Evolutionary conservation across 371 early-diverging fungal species (phyloP).

Genomic region (Thermomucor indicae-seudaticae): DNA sequence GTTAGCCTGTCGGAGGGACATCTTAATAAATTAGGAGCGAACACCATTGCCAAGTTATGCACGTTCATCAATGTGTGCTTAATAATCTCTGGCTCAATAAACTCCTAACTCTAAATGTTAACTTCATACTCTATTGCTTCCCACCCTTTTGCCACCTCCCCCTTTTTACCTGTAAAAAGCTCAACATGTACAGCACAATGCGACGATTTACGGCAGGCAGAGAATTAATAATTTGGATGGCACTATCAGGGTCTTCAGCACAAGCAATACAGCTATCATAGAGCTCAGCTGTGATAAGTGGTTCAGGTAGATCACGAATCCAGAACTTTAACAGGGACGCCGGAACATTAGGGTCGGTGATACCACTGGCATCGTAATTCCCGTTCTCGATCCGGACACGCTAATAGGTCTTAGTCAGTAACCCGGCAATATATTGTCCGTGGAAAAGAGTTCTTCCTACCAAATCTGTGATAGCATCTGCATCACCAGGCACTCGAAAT

Average conservation of each 20-base stretch:
- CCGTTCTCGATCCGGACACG: constrained; percentile 84
- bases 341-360: constrained; percentile 88
- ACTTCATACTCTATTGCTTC: constrained; percentile 55
- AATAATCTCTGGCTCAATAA: constrained; percentile 65
- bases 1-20: constrained; percentile 78
- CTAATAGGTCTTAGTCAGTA: constrained; percentile 15
- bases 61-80: constrained; percentile 84
- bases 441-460: constrained; percentile 32
- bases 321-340: constrained; percentile 90
- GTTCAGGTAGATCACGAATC: constrained; percentile 91
- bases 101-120: constrained; percentile 57
- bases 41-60: constrained; percentile 92
- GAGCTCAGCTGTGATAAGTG: constrained; percentile 80
- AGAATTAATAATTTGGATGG: constrained; percentile 56
- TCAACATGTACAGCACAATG: constrained; percentile 75
- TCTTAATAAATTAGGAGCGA: constrained; percentile 90
- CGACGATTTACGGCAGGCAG: constrained; percentile 74
- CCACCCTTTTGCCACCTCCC: constrained; percentile 40
- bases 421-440: background rate
- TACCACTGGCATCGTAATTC: constrained; percentile 61
- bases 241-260: constrained; percentile 52
- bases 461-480: constrained; percentile 79
- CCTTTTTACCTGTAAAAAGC: constrained; percentile 68
- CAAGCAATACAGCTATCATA: constrained; percentile 69
- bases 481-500: constrained; percentile 95